phyloP scores from a whole-genome alignment of 2,329 filamentous ascomycete species.

The Teratosphaeriaceae sp. region DNA sequence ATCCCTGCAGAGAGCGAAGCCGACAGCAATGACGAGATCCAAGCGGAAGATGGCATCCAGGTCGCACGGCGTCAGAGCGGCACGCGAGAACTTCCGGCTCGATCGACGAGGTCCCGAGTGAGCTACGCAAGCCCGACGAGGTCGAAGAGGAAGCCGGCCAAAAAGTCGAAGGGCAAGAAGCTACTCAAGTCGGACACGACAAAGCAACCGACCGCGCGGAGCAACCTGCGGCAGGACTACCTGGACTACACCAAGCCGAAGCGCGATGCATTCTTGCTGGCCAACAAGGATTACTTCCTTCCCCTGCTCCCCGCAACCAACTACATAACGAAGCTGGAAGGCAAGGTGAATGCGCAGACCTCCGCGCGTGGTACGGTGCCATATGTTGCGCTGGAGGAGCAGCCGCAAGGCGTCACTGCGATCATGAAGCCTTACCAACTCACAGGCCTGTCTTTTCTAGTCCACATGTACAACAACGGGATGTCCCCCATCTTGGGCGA shows the following conservation, averaged over 20 bases:
- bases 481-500: conserved; percentile 43
- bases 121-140: conserved; percentile 16
- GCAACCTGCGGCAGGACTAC: conserved; percentile 36
- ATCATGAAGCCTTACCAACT: conserved; percentile 48
- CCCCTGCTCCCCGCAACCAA: conserved; percentile 40
- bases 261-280: conserved; percentile 40
- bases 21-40: conserved; percentile 17
- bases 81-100: conserved; percentile 19
- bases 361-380: conserved; percentile 8
- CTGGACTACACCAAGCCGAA: conserved; percentile 36
- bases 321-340: conserved; percentile 34
- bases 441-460: conserved; percentile 44
- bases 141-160: conserved; percentile 3
- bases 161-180: conserved; percentile 6
- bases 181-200: conserved; percentile 14
- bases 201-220: conserved; percentile 30
- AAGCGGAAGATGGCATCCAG: conserved; percentile 17
- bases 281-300: conserved; percentile 40
- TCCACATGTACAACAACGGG: conserved; percentile 41
- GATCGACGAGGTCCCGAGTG: conserved; percentile 19
- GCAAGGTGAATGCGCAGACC: conserved; percentile 5
- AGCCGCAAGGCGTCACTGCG: conserved; percentile 42
- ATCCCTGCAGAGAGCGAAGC: conserved; percentile 8
- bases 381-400: conserved; percentile 36
- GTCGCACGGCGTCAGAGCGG: conserved; percentile 11